Conservation (phyloP, 106 monocot species). For the Amphibolis antarctica region DNA sequence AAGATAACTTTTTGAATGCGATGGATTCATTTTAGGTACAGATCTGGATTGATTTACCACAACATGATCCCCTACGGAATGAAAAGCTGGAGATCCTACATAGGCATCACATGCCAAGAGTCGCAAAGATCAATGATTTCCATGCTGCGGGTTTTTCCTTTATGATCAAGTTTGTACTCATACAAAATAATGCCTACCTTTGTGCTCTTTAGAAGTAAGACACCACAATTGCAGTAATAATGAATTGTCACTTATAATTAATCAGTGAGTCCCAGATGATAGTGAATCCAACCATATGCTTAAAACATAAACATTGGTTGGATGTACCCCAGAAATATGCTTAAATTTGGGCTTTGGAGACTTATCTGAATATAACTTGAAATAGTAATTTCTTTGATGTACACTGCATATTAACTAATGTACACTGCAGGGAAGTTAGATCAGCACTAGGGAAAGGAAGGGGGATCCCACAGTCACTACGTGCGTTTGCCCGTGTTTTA, state of each 20-base stretch:
- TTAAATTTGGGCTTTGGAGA: too few species aligned
- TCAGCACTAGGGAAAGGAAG: slow-evolving; percentile 38
- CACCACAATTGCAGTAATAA: too few species aligned
- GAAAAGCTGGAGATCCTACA: slow-evolving; percentile 40
- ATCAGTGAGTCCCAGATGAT: too few species aligned
- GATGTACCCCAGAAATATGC: too few species aligned
- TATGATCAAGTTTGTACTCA: slow-evolving; percentile 48
- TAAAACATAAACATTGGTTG: too few species aligned
- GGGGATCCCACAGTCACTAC: slow-evolving; percentile 70
- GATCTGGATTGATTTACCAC: slow-evolving; percentile 47
- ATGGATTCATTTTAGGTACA: slow-evolving; percentile 38
- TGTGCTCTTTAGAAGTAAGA: too few species aligned
- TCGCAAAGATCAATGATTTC: slow-evolving; percentile 1
- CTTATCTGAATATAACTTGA: too few species aligned
- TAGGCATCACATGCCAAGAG: slow-evolving; percentile 27
- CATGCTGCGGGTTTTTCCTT: slow-evolving; percentile 25
- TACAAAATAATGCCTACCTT: background rate
- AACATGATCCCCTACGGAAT: slow-evolving; percentile 36
- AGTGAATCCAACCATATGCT: too few species aligned
- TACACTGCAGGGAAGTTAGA: slow-evolving; percentile 77
- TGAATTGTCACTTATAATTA: too few species aligned
- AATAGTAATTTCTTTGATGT: too few species aligned
- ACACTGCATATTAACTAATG: too few species aligned
- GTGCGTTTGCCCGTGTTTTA: slow-evolving; percentile 67
- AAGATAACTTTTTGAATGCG: background rate